A percentile compares a stretch with the other conserved stretches of the same genome.
These are phyloP conservation scores for Fusarium sp. DNA, from an alignment of 2,329 filamentous ascomycete species.

Conservation along the genomic window DNA sequence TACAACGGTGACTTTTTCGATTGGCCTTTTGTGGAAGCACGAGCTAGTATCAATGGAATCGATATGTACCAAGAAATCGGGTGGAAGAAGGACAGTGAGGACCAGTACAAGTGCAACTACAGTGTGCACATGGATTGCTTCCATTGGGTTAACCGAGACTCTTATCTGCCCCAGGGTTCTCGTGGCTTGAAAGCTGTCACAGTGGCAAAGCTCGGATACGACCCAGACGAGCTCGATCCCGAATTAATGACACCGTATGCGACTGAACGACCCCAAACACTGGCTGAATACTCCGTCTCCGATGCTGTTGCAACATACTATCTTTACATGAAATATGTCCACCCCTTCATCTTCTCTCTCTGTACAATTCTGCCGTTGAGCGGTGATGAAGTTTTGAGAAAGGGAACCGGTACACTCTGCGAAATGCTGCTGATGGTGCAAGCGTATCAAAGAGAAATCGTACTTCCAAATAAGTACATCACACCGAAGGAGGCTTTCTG, in stretches of 20 bases:
- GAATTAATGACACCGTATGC: conserved; percentile 97
- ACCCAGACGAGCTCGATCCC: conserved; percentile 96
- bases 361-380: conserved; percentile 96
- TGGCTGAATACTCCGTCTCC: conserved; percentile 98
- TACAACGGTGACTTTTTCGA: conserved; percentile 99
- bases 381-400: conserved; percentile 91
- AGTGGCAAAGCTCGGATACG: conserved; percentile 96
- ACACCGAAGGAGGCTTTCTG: conserved; percentile 93
- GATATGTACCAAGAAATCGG: conserved; percentile 99
- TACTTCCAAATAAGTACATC: conserved; percentile 95
- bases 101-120: conserved; percentile 96
- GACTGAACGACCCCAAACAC: conserved; percentile 87
- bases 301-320: conserved; percentile 99
- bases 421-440: conserved; percentile 99
- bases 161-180: conserved; percentile 96
- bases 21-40: conserved; percentile 97
- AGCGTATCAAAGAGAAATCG: conserved; percentile 90
- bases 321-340: conserved; percentile 99
- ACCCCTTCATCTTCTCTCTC: conserved; percentile 98
- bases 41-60: conserved; percentile 93
- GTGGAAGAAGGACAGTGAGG: conserved; percentile 94
- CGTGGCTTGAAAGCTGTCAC: conserved; percentile 97
- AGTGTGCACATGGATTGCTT: conserved; percentile 99
- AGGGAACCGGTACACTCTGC: conserved; percentile 97
- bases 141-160: conserved; percentile 98